A percentile compares a stretch with the other conserved stretches of the same genome.
These are phyloP conservation scores for Yamadazyma pseudoaaseri DNA, from an alignment of 1,139 yeast genomes.

Conservation along the genomic window DNA sequence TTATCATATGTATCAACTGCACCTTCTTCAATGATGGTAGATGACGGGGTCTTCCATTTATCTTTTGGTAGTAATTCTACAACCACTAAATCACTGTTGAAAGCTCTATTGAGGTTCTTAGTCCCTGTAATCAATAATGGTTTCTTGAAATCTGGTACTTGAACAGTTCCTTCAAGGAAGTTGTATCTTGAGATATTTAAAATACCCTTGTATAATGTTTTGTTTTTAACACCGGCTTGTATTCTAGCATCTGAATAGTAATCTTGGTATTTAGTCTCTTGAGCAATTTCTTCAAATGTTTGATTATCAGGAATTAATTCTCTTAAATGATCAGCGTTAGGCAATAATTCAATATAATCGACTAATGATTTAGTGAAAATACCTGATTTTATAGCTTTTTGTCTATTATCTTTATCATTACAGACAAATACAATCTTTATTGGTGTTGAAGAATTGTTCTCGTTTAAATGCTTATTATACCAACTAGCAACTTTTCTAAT, in stretches of 20 bases:
- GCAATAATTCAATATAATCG: constrained; percentile 68
- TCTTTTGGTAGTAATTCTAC: constrained; percentile 84
- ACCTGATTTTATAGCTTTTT: constrained; percentile 55
- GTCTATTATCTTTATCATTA: constrained; percentile 70
- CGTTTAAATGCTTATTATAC: constrained; percentile 65
- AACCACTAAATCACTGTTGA: constrained; percentile 88
- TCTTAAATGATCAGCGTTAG: constrained; percentile 72
- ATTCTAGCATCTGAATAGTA: constrained; percentile 79
- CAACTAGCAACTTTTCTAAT: constrained; percentile 74
- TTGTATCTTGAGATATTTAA: constrained; percentile 83
- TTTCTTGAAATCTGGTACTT: constrained; percentile 69
- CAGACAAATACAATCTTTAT: constrained; percentile 67
- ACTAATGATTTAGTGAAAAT: constrained; percentile 55
- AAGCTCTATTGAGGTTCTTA: constrained; percentile 82
- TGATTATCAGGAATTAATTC: constrained; percentile 71
- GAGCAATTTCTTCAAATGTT: constrained; percentile 20
- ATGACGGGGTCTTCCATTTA: constrained; percentile 87
- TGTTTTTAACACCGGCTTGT: constrained; percentile 87
- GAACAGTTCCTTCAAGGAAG: constrained; percentile 82
- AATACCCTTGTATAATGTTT: constrained; percentile 83
- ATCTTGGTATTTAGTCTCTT: constrained; percentile 68
- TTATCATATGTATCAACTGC: constrained; percentile 61
- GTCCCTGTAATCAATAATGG: constrained; percentile 84
- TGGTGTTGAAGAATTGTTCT: constrained; percentile 25
- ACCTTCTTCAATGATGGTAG: constrained; percentile 76